Base-by-base conservation (phyloP, 73 alveolate genomes). In the Paramecium bursaria region DNA sequence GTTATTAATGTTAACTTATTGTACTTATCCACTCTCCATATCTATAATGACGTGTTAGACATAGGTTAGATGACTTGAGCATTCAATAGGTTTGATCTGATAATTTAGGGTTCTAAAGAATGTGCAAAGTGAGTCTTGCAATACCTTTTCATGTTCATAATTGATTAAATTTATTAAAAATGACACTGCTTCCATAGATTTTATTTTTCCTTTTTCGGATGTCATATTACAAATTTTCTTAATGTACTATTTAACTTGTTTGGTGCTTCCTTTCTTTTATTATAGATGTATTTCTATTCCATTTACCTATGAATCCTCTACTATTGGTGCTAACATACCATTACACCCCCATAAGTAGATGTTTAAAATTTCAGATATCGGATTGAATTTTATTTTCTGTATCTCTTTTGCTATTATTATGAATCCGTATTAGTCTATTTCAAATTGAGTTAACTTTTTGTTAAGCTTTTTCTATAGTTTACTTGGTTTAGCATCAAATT, bases 121-220 rank as follows among this genome's bases (percentile, higher is more conserved):
- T 39, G 49, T 11, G 27, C 44, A 39, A 7, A 67, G 50, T 4
- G 82, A 67, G 3, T 67, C 82, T 67, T 47, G 60, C 19, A 10
- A 21, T 39, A 39, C 60, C 1, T 9, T 6, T 3, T 67, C 82
- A 67, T 67, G 82, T 15, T 67, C 82, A 35, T 35, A 21, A 21
- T 67, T 39, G 1, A 67, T 15, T 39, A 30, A 42, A 11, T 67
- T 35, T 15, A 67, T 33, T 10, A 67, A 35, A 42, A 25, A 67
- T 3, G 82, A 39, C 26, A 67, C 19, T 67, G 60, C 82, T 19
- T 67, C 82, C 53, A 67, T 67, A 0, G 82, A 39, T 67, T 25
- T 67, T 57, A 67, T 33, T 67, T 47, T 67, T 35, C 44, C 22
- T 15, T 47, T 67, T 57, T 33, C 44, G 0, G 50, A 53, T 27